These are phyloP conservation scores for Kockovaella imperatae DNA, from an alignment of 768 basidiomycete species.

Conservation along the genomic window DNA sequence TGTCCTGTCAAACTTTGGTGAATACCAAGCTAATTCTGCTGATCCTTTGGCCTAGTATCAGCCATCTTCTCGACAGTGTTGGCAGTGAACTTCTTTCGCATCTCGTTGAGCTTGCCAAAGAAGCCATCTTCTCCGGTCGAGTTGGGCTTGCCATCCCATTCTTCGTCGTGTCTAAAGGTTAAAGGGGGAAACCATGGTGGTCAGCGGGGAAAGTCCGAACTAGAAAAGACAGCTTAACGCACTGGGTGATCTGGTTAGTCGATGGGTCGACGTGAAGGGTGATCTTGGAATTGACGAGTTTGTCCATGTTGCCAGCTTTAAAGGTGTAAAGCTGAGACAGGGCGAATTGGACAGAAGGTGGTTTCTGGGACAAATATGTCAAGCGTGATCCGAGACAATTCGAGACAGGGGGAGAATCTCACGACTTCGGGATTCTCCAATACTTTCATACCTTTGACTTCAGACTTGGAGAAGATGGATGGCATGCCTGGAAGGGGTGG, in stretches of 20 bases:
- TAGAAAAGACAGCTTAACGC: conserved; percentile 5
- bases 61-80: conserved; percentile 23
- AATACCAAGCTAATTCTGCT: conserved; percentile 17
- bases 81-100: conserved; percentile 38
- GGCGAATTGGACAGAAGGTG: conserved; percentile 37
- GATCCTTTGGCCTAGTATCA: conserved; percentile 32
- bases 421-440: conserved; percentile 40
- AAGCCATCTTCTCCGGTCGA: conserved; percentile 36
- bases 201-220: background rate
- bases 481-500: conserved; percentile 16
- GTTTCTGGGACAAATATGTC: conserved; percentile 35
- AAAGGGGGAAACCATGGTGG: background rate
- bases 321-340: conserved; percentile 35
- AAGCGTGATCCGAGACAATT: background rate
- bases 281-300: conserved; percentile 36
- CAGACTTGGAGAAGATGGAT: conserved; percentile 28
- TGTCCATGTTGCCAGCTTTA: conserved; percentile 20
- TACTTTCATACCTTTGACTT: conserved; percentile 26
- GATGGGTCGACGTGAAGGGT: conserved; percentile 37
- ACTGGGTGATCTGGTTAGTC: conserved; percentile 34
- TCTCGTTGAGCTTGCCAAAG: conserved; percentile 39
- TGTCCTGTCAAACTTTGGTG: background rate
- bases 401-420: conserved; percentile 5
- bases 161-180: conserved; percentile 23
- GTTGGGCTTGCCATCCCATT: conserved; percentile 41